Evolutionary conservation across 805 yeast genomes (phyloP).

Genomic region (Clavispora vitiphila): DNA sequence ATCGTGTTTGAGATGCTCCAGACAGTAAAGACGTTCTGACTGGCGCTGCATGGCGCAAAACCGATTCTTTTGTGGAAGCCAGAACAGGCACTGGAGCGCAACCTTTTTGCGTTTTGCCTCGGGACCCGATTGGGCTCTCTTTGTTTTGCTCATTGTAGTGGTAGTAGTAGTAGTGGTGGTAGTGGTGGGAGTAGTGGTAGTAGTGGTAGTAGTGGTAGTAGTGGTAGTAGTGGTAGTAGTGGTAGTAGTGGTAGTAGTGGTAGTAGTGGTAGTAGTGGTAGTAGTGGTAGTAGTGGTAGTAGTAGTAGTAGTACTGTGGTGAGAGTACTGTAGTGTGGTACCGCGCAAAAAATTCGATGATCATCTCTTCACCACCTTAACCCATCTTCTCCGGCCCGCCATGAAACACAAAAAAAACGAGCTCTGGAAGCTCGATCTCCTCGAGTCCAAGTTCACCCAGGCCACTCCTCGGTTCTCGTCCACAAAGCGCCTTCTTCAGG

Average conservation of each 20-base stretch:
- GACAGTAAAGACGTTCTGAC: constrained; percentile 47
- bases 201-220: no score
- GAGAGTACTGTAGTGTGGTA: no score
- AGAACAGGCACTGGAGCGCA: constrained; percentile 40
- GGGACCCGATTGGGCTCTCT: not conserved
- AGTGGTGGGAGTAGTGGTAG: no score
- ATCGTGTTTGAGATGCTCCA: constrained; percentile 48
- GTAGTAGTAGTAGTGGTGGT: no score
- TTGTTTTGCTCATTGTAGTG: no score
- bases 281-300: no score
- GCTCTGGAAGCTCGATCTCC: constrained; percentile 51
- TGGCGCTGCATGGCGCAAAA: constrained; percentile 59
- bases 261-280: no score
- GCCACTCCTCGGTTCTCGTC: constrained; percentile 43
- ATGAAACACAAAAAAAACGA: constrained; percentile 33
- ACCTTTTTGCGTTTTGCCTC: not conserved
- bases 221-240: no score
- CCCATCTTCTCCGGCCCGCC: no score
- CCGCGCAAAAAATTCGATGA: constrained; percentile 5
- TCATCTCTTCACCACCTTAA: constrained; percentile 1
- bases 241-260: no score
- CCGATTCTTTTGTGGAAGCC: constrained; percentile 46
- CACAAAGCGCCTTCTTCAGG: constrained; percentile 42
- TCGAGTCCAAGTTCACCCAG: constrained; percentile 46
- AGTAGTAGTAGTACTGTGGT: no score